Conservation (phyloP, 257 asterid species). For the Solanum habrochaites region DNA sequence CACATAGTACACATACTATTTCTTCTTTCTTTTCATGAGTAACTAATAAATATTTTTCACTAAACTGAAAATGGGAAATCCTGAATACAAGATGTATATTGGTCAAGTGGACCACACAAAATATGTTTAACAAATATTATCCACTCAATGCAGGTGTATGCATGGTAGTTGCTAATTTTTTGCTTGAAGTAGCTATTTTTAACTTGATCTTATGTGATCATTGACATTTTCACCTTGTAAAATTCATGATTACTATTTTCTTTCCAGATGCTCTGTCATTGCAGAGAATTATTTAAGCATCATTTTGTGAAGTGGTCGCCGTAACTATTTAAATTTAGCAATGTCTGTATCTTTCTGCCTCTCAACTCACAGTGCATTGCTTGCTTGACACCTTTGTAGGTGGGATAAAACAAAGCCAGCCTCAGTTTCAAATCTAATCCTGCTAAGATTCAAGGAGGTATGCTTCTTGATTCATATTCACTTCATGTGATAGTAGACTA, state of each 20-base stretch:
- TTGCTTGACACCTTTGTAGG: constrained; percentile 30
- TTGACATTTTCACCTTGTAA: neutral
- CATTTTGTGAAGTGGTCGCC: neutral
- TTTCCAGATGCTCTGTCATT: neutral
- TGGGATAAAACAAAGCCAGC: constrained; percentile 84
- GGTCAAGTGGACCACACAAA: neutral
- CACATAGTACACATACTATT: neutral
- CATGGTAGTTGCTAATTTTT: neutral
- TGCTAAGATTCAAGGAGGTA: constrained; percentile 85
- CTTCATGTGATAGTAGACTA: neutral
- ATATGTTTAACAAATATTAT: neutral
- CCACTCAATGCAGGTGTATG: neutral
- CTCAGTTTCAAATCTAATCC: constrained; percentile 69
- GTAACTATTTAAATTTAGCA: neutral
- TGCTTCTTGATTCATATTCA: neutral
- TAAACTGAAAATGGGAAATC: neutral
- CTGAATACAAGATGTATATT: neutral
- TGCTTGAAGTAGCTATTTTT: neutral
- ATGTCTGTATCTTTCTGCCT: neutral
- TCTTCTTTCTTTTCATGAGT: neutral
- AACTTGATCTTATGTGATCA: neutral
- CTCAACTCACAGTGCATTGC: constrained; percentile 1
- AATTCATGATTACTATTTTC: neutral
- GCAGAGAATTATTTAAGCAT: neutral
- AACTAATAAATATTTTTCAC: neutral